phyloP scores from a whole-genome alignment of 768 basidiomycete species.

The Rhizopogon rudus region DNA sequence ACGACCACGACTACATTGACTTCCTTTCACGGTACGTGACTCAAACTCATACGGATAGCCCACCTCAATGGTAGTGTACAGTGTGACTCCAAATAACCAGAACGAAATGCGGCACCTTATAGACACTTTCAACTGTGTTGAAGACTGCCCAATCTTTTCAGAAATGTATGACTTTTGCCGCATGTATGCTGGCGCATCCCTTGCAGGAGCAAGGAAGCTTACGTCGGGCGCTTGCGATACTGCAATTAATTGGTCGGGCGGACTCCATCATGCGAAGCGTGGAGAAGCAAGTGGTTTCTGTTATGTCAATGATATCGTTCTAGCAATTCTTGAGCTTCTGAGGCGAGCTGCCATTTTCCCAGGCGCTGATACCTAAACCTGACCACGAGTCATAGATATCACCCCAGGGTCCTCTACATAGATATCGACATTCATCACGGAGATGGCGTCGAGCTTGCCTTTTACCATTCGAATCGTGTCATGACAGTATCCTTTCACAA shows the following conservation, averaged over 20 bases:
- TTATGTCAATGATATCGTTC: constrained; percentile 95
- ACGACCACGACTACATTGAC: constrained; percentile 93
- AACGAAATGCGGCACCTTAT: constrained; percentile 70
- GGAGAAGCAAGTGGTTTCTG: constrained; percentile 98
- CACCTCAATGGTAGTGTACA: constrained; percentile 23
- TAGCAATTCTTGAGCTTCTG: constrained; percentile 89
- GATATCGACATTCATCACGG: constrained; percentile 99
- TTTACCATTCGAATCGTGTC: constrained; percentile 97
- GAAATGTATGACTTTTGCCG: constrained; percentile 94
- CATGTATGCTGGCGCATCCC: constrained; percentile 89
- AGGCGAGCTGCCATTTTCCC: constrained; percentile 40
- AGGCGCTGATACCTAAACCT: background rate
- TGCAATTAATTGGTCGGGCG: constrained; percentile 98
- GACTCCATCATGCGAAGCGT: constrained; percentile 96
- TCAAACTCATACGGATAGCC: background rate
- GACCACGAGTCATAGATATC: constrained; percentile 50
- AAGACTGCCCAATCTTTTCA: constrained; percentile 95
- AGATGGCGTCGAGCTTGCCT: constrained; percentile 96
- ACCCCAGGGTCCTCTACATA: constrained; percentile 93
- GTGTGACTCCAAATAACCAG: constrained; percentile 78
- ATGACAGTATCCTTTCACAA: constrained; percentile 99
- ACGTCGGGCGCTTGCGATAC: constrained; percentile 86
- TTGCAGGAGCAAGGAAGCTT: constrained; percentile 88
- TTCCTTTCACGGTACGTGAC: constrained; percentile 78
- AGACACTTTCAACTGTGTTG: constrained; percentile 89